Evolutionary conservation across 2,329 filamentous ascomycete genomes (phyloP).

Genomic region (Phyllosticta capitalensis): DNA sequence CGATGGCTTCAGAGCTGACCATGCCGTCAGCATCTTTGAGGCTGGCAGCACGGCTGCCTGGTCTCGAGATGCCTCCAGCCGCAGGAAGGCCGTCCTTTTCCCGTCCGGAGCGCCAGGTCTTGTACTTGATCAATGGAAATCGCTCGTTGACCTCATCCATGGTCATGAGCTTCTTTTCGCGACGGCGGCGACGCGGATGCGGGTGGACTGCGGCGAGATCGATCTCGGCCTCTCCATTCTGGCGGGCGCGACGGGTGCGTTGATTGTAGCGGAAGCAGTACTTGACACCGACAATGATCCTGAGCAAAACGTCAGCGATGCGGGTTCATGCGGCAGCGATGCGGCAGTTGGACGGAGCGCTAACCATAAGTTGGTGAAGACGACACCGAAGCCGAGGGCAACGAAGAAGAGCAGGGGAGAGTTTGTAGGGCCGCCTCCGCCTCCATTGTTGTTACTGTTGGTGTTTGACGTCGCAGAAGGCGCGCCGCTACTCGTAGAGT

Average conservation of each 20-base stretch:
- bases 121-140: slow-evolving; percentile 94
- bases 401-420: slow-evolving; percentile 86
- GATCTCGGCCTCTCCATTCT: slow-evolving; percentile 73
- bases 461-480: slow-evolving; percentile 13
- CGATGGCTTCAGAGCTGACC: slow-evolving; percentile 20
- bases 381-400: slow-evolving; percentile 90
- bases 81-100: slow-evolving; percentile 77
- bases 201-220: slow-evolving; percentile 80
- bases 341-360: slow-evolving; percentile 22
- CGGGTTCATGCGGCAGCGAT: neutral
- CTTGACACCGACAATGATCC: slow-evolving; percentile 99
- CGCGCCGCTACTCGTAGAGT: slow-evolving; percentile 10
- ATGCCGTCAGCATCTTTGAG: slow-evolving; percentile 53
- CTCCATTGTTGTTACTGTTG: slow-evolving; percentile 19
- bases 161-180: slow-evolving; percentile 97
- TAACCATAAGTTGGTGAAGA: slow-evolving; percentile 98
- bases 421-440: slow-evolving; percentile 47
- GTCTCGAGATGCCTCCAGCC: slow-evolving; percentile 66
- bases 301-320: slow-evolving; percentile 30
- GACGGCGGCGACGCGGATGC: slow-evolving; percentile 70
- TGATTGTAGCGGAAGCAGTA: slow-evolving; percentile 99
- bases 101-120: slow-evolving; percentile 78
- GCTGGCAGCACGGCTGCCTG: slow-evolving; percentile 64
- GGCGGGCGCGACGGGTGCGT: slow-evolving; percentile 69
- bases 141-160: slow-evolving; percentile 99